Evolutionary conservation across 169 alveolate genomes (phyloP), one percentile per base, ranked within the genome.

Genomic region (Babesia microti): DNA sequence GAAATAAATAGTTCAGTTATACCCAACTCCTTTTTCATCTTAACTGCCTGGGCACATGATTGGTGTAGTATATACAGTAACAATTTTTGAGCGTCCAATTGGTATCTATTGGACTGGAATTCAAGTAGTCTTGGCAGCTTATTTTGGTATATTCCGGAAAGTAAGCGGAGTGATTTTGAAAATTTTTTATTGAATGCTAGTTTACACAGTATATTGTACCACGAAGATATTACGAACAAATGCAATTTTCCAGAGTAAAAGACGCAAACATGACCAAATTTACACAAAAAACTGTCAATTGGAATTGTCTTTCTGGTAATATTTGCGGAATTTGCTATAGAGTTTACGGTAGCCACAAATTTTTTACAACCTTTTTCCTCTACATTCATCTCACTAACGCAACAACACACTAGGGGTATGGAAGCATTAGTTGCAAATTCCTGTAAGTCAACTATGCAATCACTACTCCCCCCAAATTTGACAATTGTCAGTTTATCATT

Each of bases 301-400:
- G 68, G 59, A 61, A 61, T 21, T 24, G 45, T 6, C 44, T 5
- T 15, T 51, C 59, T 19, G 28, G 39, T 7, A 46, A 29, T 39
- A 46, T 61, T 6, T 41, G 55, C 33, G 43, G 59, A 52, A 61
- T 52, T 21, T 52, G n/a, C 17, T 61, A 67, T 9, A 68, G n/a
- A n/a, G n/a, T n/a, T 29, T 1, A 61, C 74, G 19, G 53, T 43
- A 18, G 41, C 58, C 6, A 68, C 42, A 21, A 61, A 61, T 54
- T 61, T 61, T 36, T 61, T 61, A 52, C 53, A 61, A 27, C 74
- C 54, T 40, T 61, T 53, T 1, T 67, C 74, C 48, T 44, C 42
- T 59, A 61, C 44, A 33, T 61, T 61, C 14, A 61, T 54, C 21
- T 6, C 40, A 51, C 41, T 41, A 37, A 4, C 18, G 7, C 21